Conservation (phyloP, 805 yeast species). For the Lipomyces oligophaga region DNA sequence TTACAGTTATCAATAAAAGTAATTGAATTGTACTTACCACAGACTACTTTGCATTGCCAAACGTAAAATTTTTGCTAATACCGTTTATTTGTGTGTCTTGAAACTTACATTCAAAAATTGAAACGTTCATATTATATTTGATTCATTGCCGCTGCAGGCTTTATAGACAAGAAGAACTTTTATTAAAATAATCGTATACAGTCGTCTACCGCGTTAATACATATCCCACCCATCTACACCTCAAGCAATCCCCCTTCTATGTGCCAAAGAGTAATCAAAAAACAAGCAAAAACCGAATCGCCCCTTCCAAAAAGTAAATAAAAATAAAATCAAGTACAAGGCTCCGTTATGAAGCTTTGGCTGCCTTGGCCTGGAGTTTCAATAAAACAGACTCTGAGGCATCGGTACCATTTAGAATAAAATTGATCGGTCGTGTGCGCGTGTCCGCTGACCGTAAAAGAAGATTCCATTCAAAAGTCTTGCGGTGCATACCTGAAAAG, state of each 20-base stretch:
- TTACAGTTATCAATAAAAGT: too few relatives aligned
- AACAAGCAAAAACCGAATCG: neutral
- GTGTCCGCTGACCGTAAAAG: constrained; percentile 17
- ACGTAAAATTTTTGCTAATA: too few relatives aligned
- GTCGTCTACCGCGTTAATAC: too few relatives aligned
- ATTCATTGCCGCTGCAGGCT: too few relatives aligned
- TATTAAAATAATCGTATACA: too few relatives aligned
- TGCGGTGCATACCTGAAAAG: constrained; percentile 15
- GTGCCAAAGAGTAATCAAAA: neutral
- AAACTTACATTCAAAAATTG: too few relatives aligned
- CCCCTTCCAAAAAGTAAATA: neutral
- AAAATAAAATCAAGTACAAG: neutral
- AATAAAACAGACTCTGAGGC: neutral
- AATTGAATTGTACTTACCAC: too few relatives aligned
- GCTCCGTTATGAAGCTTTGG: neutral
- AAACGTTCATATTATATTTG: too few relatives aligned
- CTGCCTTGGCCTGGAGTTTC: neutral
- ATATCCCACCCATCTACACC: too few relatives aligned
- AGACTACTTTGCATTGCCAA: too few relatives aligned
- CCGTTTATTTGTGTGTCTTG: too few relatives aligned
- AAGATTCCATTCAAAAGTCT: constrained; percentile 17
- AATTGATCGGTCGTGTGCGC: constrained; percentile 1
- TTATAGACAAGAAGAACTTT: too few relatives aligned
- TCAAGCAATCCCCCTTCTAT: neutral
- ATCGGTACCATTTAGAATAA: constrained; percentile 12